Evolutionary conservation across 306 rosid species (phyloP).

Genomic region (Cucumis hystrix): DNA sequence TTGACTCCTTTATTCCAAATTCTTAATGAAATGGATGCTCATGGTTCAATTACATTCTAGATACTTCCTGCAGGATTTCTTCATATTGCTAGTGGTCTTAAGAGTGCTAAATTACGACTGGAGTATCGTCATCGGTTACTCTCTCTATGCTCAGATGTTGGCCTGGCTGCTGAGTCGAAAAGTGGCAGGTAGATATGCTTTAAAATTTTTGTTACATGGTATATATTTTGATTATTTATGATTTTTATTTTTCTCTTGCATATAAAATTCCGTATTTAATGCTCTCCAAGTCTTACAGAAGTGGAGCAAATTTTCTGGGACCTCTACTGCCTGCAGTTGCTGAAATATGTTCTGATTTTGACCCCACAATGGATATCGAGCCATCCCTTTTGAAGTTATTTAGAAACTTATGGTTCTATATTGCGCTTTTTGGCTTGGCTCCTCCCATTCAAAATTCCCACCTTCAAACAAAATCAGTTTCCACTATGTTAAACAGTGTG

Average conservation of each 20-base stretch:
- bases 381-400: slow-evolving; percentile 90
- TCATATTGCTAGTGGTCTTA: slow-evolving; percentile 71
- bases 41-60: slow-evolving; percentile 86
- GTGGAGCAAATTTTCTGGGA: slow-evolving; percentile 97
- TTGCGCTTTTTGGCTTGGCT: slow-evolving; percentile 96
- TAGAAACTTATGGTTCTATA: slow-evolving; percentile 94
- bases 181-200: slow-evolving; percentile 69
- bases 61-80: slow-evolving; percentile 97
- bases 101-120: slow-evolving; percentile 49
- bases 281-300: slow-evolving; percentile 50
- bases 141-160: slow-evolving; percentile 92
- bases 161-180: slow-evolving; percentile 97
- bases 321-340: slow-evolving; percentile 98
- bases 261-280: slow-evolving; percentile 23
- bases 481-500: slow-evolving; percentile 66
- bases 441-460: slow-evolving; percentile 74
- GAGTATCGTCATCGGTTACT: slow-evolving; percentile 90
- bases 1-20: slow-evolving; percentile 18
- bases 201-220: slow-evolving; percentile 9
- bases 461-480: slow-evolving; percentile 49
- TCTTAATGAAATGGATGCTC: slow-evolving; percentile 50
- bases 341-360: slow-evolving; percentile 88
- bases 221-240: slow-evolving; percentile 2
- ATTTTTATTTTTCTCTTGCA: slow-evolving; percentile 13
- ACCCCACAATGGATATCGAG: slow-evolving; percentile 72